Evolutionary conservation across 108 stramenopile species (phyloP).

Genomic region (Pseudonitzschia delicatissima): DNA sequence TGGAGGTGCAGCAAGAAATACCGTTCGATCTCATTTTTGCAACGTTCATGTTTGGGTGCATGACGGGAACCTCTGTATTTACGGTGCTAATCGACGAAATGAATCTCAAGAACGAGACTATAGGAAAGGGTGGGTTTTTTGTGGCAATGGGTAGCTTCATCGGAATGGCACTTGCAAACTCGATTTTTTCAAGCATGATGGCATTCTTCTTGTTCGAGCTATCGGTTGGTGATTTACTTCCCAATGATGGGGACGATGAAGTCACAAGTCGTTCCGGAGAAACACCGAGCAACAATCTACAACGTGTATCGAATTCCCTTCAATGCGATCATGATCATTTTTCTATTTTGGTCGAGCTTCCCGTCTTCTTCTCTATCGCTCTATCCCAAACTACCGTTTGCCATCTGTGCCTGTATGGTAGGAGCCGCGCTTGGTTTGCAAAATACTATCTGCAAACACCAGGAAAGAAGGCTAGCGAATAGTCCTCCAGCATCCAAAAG

Average conservation of each 20-base stretch:
- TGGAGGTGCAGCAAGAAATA: neutral
- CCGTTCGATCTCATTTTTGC: neutral
- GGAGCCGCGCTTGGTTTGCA: neutral
- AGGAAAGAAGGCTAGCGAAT: neutral
- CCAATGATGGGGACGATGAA: neutral
- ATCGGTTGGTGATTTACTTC: neutral
- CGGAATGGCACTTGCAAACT: neutral
- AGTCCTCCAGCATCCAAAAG: too few relatives aligned
- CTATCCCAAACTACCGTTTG: neutral
- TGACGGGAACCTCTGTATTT: neutral
- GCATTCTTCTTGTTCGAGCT: neutral
- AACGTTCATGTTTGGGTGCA: neutral
- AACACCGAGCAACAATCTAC: neutral
- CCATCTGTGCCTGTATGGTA: neutral
- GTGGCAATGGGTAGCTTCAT: neutral
- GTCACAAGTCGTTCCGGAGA: neutral
- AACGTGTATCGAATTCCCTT: neutral
- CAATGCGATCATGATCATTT: neutral
- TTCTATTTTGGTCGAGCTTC: neutral
- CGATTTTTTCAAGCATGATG: neutral
- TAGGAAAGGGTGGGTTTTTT: neutral
- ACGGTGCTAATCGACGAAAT: neutral
- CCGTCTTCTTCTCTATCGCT: too few relatives aligned
- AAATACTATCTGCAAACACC: neutral
- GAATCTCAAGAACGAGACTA: neutral